Conservation (phyloP, 495 filamentous ascomycete genomes). For the Penicillium roqueforti region DNA sequence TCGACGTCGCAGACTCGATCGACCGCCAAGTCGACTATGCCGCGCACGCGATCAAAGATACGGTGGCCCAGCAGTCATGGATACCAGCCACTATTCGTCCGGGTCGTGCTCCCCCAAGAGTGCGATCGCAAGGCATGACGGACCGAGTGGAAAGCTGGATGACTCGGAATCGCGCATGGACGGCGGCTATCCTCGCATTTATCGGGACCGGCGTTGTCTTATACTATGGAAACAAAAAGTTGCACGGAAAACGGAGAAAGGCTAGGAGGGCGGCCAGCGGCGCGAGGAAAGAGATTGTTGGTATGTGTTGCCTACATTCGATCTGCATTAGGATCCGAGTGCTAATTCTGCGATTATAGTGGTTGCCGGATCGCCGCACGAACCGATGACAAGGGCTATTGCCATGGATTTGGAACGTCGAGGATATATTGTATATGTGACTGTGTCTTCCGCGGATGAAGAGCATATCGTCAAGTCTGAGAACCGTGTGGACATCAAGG, state of each 20-base stretch:
- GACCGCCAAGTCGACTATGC: conserved; percentile 71
- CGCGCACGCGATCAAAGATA: conserved; percentile 57
- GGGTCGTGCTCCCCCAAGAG: conserved; percentile 41
- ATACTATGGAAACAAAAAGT: conserved; percentile 57
- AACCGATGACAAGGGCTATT: conserved; percentile 76
- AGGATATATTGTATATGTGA: conserved; percentile 90
- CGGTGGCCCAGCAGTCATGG: conserved; percentile 61
- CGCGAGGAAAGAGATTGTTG: conserved; percentile 81
- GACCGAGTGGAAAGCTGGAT: conserved; percentile 59
- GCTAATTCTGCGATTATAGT: conserved; percentile 42
- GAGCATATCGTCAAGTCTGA: conserved; percentile 73
- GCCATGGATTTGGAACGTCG: conserved; percentile 81
- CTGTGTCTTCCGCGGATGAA: conserved; percentile 74
- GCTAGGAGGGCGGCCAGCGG: conserved; percentile 77
- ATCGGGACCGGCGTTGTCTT: conserved; percentile 65
- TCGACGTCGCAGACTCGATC: conserved; percentile 67
- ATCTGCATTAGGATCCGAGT: not conserved
- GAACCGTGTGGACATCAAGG: conserved; percentile 71
- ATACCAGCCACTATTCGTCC: conserved; percentile 65
- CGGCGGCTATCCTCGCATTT: conserved; percentile 62
- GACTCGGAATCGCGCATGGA: conserved; percentile 61
- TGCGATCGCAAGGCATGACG: conserved; percentile 35
- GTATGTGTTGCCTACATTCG: conserved; percentile 26
- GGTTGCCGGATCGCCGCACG: conserved; percentile 73
- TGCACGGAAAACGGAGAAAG: conserved; percentile 61